Conservation (phyloP, 371 early-diverging fungal species). For the Synchytrium microbalum region DNA sequence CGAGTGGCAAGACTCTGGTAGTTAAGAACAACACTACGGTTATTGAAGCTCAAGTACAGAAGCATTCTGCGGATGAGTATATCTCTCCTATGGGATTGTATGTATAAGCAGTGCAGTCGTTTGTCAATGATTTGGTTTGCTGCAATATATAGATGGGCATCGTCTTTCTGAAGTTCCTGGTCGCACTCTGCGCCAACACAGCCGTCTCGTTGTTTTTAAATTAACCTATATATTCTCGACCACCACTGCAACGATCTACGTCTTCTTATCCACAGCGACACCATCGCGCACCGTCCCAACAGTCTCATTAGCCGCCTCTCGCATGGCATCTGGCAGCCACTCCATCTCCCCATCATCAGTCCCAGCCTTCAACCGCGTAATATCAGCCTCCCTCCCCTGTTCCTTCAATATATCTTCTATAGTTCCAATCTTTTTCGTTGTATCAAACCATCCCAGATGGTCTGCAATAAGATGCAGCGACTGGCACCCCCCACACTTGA, state of each 20-base stretch:
- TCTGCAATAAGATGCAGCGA: slow-evolving; percentile 93
- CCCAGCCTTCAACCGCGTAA: slow-evolving; percentile 24
- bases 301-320: slow-evolving; percentile 3
- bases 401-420: slow-evolving; percentile 77
- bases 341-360: slow-evolving; percentile 3
- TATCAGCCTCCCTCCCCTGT: slow-evolving; percentile 59
- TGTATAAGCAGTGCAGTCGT: slow-evolving; percentile 4
- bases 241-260: no score
- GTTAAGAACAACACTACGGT: no score
- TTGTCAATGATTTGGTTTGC: slow-evolving; percentile 23
- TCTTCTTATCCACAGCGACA: no score
- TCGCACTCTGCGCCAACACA: no score
- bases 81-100: no score
- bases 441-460: slow-evolving; percentile 72
- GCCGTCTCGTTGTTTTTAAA: no score
- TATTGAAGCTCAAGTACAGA: no score
- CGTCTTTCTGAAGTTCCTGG: no score
- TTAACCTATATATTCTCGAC: no score
- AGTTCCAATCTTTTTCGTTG: slow-evolving; percentile 51
- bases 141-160: no score
- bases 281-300: slow-evolving; percentile 1
- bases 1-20: no score
- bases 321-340: slow-evolving; percentile 1
- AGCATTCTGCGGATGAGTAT: no score
- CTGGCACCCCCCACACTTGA: slow-evolving; percentile 84